Evolutionary conservation across 768 basidiomycete genomes (phyloP).

Genomic region (Lentinula edodes): DNA sequence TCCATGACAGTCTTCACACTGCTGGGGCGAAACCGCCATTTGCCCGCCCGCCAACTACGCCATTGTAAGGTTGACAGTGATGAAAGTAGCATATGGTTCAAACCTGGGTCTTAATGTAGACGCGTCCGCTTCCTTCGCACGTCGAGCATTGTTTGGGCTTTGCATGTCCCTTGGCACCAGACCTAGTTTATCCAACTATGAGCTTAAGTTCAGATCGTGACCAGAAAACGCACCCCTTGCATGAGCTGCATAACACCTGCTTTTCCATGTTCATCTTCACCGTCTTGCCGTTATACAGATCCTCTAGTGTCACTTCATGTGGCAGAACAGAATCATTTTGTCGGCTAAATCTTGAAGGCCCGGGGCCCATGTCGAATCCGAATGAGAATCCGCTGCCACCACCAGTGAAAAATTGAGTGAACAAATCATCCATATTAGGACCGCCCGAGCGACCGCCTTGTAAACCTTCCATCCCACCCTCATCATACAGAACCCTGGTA

Average conservation of each 20-base stretch:
- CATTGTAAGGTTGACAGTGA: not conserved
- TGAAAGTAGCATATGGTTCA: constrained; percentile 4
- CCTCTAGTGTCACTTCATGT: constrained; percentile 85
- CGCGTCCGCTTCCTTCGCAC: constrained; percentile 86
- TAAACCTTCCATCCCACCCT: constrained; percentile 65
- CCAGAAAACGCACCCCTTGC: constrained; percentile 62
- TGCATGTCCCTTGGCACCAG: constrained; percentile 78
- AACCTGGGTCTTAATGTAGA: constrained; percentile 51
- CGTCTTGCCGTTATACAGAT: constrained; percentile 86
- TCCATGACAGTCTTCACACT: constrained; percentile 69
- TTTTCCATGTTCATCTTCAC: constrained; percentile 89
- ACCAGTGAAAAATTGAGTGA: constrained; percentile 65
- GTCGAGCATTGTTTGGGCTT: constrained; percentile 76
- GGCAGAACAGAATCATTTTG: constrained; percentile 73
- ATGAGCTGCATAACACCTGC: constrained; percentile 69
- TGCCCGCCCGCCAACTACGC: not conserved
- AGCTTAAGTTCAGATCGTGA: constrained; percentile 9
- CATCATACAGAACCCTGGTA: constrained; percentile 67
- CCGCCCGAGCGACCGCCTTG: constrained; percentile 37
- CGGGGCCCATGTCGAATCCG: constrained; percentile 52
- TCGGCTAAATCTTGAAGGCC: constrained; percentile 41
- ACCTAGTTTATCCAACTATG: constrained; percentile 33
- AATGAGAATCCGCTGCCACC: constrained; percentile 54
- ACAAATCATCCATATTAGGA: constrained; percentile 55
- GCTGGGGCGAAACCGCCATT: not conserved